Conservation (phyloP, 2,329 filamentous ascomycete species). For the Epicoccum nigrum region DNA sequence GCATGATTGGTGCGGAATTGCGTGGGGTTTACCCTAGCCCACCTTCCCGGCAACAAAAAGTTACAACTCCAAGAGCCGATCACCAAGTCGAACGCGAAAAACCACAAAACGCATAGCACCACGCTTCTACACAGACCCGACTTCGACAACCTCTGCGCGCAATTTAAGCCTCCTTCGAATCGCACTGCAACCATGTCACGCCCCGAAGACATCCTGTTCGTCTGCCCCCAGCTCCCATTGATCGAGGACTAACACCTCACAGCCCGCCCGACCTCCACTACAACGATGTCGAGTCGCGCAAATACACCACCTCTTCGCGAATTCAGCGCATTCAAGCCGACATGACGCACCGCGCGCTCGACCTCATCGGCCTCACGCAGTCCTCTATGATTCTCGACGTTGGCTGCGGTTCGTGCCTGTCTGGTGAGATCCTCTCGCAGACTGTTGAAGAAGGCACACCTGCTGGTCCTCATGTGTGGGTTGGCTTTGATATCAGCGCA, state of each 20-base stretch:
- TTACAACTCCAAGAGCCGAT: conserved; percentile 11
- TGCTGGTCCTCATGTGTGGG: conserved; percentile 88
- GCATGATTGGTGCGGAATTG: conserved; percentile 17
- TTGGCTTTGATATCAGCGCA: conserved; percentile 94
- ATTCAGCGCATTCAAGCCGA: conserved; percentile 94
- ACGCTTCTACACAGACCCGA: not conserved
- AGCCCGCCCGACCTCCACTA: conserved; percentile 97
- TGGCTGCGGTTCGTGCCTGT: conserved; percentile 94
- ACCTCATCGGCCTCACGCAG: conserved; percentile 79
- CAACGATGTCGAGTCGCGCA: conserved; percentile 91
- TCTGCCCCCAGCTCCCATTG: conserved; percentile 19
- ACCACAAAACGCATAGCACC: not conserved
- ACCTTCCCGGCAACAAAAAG: conserved; percentile 29
- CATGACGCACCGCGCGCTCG: conserved; percentile 93
- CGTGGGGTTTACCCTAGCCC: conserved; percentile 26
- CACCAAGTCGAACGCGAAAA: conserved; percentile 1
- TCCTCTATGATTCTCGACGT: conserved; percentile 93
- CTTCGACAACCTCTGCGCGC: not conserved
- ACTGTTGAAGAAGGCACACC: conserved; percentile 64
- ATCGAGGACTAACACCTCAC: conserved; percentile 21
- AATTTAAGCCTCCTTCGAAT: not conserved
- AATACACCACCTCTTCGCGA: conserved; percentile 95
- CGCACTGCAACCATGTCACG: conserved; percentile 78
- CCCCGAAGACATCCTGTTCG: conserved; percentile 91
- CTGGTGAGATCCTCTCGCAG: conserved; percentile 89